A percentile compares a stretch with the other conserved stretches of the same genome.
Evolutionary conservation across 2,329 filamentous ascomycete genomes (phyloP).

Genomic region (Arthrobotrys musiformis): DNA sequence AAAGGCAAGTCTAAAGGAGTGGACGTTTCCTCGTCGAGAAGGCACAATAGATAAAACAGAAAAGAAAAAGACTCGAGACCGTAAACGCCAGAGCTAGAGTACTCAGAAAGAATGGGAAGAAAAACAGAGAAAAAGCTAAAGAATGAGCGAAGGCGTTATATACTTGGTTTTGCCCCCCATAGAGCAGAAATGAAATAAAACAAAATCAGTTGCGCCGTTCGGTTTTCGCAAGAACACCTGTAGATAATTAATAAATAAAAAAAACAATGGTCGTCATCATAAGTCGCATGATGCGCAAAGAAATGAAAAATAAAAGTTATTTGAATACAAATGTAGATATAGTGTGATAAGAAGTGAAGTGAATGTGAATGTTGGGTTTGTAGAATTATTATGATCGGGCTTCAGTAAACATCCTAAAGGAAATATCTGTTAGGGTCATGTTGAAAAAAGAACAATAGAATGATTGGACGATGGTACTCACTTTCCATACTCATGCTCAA

Average conservation of each 20-base stretch:
- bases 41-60: conserved; percentile 22
- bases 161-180: conserved; percentile 2
- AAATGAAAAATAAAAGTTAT: too few relatives aligned
- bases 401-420: conserved; percentile 45
- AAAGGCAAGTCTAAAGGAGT: conserved; percentile 26
- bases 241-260: conserved; percentile 32
- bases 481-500: conserved; percentile 69
- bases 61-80: conserved; percentile 37
- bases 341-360: conserved; percentile 12
- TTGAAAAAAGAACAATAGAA: neutral
- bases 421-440: conserved; percentile 16
- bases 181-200: neutral
- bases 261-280: conserved; percentile 48
- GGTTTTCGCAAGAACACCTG: conserved; percentile 34
- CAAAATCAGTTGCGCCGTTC: conserved; percentile 42
- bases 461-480: conserved; percentile 15
- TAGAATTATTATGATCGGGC: conserved; percentile 30
- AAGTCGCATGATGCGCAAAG: conserved; percentile 42
- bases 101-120: conserved; percentile 13
- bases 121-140: conserved; percentile 23
- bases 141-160: conserved; percentile 14
- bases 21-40: conserved; percentile 37
- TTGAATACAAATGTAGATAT: conserved; percentile 32
- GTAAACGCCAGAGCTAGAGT: conserved; percentile 52
- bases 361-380: conserved; percentile 4